Conservation (phyloP, 495 filamentous ascomycete genomes). For the Sporormia fimetaria region DNA sequence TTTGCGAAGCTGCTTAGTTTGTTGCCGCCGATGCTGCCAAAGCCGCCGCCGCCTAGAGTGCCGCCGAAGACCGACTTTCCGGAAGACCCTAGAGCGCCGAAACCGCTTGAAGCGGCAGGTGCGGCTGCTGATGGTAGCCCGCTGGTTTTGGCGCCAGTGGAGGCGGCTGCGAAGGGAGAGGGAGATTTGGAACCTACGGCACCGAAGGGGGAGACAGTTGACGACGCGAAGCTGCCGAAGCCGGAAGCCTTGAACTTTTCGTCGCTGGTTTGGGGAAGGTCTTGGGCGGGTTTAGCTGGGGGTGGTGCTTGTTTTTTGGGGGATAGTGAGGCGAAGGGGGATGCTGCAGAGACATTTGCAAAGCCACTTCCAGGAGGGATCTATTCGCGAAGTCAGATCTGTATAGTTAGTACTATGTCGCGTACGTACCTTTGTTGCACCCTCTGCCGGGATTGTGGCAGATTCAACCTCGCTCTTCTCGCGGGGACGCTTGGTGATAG, state of each 20-base stretch:
- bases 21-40: constrained; percentile 37
- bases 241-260: constrained; percentile 27
- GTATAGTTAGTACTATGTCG: neutral
- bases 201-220: constrained; percentile 44
- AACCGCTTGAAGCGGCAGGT: constrained; percentile 11
- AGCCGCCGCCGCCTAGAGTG: constrained; percentile 38
- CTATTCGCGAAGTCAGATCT: constrained; percentile 23
- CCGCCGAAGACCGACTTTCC: constrained; percentile 27
- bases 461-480: constrained; percentile 17
- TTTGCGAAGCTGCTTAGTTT: constrained; percentile 48
- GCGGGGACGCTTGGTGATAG: constrained; percentile 23
- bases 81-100: constrained; percentile 10
- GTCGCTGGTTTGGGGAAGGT: constrained; percentile 6
- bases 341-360: constrained; percentile 41
- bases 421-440: constrained; percentile 16
- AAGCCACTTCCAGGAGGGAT: constrained; percentile 41
- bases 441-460: constrained; percentile 6
- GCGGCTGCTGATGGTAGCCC: constrained; percentile 10
- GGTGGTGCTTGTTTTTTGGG: constrained; percentile 20
- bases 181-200: constrained; percentile 35
- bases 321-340: constrained; percentile 40
- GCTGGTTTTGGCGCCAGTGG: constrained; percentile 4
- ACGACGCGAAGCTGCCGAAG: constrained; percentile 34
- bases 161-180: constrained; percentile 20
- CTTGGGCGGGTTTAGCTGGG: neutral